These are phyloP conservation scores for Ceriops zippeliana DNA, from an alignment of 345 rosid species.

Conservation along the genomic window DNA sequence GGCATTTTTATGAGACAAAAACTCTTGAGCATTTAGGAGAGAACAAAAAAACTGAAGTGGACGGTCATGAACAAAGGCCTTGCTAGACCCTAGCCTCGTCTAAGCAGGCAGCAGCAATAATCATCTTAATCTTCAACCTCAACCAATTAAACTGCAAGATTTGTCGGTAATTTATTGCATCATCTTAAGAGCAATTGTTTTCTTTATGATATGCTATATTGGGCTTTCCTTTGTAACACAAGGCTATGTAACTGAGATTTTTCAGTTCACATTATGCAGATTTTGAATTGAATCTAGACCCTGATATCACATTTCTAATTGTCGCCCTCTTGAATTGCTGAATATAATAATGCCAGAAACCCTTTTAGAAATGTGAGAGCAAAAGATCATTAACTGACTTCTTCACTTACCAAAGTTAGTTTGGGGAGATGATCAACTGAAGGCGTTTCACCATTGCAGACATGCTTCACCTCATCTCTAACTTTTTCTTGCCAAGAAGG, in stretches of 20 bases:
- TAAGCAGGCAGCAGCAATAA: background rate
- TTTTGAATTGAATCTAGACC: too few relatives aligned
- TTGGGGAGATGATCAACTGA: constrained; percentile 67
- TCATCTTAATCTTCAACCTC: background rate
- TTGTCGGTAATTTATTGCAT: background rate
- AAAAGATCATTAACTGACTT: background rate
- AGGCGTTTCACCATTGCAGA: constrained; percentile 61
- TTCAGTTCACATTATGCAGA: too few relatives aligned
- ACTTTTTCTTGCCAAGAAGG: constrained; percentile 87
- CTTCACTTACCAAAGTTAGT: constrained; percentile 53
- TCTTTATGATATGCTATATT: too few relatives aligned
- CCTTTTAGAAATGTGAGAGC: too few relatives aligned
- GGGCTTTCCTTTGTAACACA: too few relatives aligned
- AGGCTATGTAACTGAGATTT: too few relatives aligned
- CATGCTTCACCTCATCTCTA: constrained; percentile 53
- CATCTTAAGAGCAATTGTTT: background rate
- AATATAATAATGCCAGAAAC: too few relatives aligned
- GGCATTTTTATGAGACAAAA: background rate
- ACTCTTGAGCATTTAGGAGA: background rate
- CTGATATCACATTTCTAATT: too few relatives aligned
- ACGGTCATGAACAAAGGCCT: constrained; percentile 6
- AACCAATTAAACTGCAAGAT: background rate
- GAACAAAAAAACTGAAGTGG: background rate
- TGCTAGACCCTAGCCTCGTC: background rate
- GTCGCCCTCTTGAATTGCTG: too few relatives aligned